Percentiles rank a stretch among this genome's conserved stretches.
Evolutionary conservation across 2,329 filamentous ascomycete species (phyloP).

Genomic region (Neofusicoccum sp.): DNA sequence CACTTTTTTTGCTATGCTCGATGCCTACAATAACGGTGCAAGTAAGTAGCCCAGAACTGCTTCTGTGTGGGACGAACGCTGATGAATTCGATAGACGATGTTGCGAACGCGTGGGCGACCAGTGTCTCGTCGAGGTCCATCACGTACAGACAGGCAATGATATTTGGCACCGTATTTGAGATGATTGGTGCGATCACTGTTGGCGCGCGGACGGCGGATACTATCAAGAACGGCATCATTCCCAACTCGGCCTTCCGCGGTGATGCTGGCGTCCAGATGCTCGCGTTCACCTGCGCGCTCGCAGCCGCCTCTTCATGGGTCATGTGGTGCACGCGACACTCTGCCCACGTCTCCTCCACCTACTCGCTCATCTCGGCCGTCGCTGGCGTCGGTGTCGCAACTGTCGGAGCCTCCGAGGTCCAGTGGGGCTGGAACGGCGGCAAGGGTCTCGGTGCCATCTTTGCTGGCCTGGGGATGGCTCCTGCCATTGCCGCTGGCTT

Average conservation of each 20-base stretch:
- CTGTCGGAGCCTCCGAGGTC: slow-evolving; percentile 55
- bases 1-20: slow-evolving; percentile 72
- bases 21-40: slow-evolving; percentile 76
- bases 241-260: slow-evolving; percentile 41
- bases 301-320: slow-evolving; percentile 69
- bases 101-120: slow-evolving; percentile 80
- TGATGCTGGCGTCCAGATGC: slow-evolving; percentile 47
- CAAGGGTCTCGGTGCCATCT: slow-evolving; percentile 63
- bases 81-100: slow-evolving; percentile 60
- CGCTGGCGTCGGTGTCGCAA: slow-evolving; percentile 50
- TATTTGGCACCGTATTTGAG: slow-evolving; percentile 47
- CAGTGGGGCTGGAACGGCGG: slow-evolving; percentile 63
- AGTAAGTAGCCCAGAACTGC: slow-evolving; percentile 52
- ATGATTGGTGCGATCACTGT: slow-evolving; percentile 47
- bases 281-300: slow-evolving; percentile 58
- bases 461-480: slow-evolving; percentile 67
- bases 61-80: not conserved
- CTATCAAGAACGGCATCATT: slow-evolving; percentile 72
- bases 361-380: slow-evolving; percentile 53
- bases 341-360: slow-evolving; percentile 62
- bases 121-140: slow-evolving; percentile 77
- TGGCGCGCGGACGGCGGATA: slow-evolving; percentile 60
- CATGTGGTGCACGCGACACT: slow-evolving; percentile 76
- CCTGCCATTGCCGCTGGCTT: slow-evolving; percentile 66
- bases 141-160: slow-evolving; percentile 62